Percentiles rank a stretch among this genome's conserved stretches.
Conservation (phyloP, 305 asterid species). For the Andrographis paniculata region DNA sequence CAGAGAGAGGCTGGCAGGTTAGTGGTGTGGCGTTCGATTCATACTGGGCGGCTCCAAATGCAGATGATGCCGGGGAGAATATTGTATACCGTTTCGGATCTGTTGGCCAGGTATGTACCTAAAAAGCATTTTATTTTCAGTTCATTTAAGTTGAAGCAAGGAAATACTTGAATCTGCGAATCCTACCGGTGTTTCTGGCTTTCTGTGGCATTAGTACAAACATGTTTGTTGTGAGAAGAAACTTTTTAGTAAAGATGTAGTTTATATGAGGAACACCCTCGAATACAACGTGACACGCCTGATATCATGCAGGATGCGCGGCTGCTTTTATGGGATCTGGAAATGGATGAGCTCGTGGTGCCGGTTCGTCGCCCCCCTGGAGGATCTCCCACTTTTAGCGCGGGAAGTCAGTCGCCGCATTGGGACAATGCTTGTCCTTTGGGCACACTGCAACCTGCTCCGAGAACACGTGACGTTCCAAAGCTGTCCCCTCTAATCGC, state of each 20-base stretch:
- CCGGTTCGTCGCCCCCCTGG: conserved; percentile 73
- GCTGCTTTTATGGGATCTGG: conserved; percentile 75
- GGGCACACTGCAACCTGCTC: conserved; percentile 65
- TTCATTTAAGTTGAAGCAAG: neutral
- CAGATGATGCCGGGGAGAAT: conserved; percentile 77
- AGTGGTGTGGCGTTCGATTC: conserved; percentile 98
- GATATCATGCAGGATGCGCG: conserved; percentile 54
- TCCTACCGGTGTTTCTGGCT: neutral
- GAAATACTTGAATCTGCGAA: no score
- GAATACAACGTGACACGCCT: neutral
- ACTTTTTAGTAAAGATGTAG: neutral
- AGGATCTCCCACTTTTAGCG: conserved; percentile 68
- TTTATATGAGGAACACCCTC: neutral
- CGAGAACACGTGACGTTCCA: conserved; percentile 76
- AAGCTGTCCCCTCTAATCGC: conserved; percentile 80
- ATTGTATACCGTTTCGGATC: conserved; percentile 94
- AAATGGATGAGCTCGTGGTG: conserved; percentile 76
- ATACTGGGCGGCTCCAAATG: conserved; percentile 81
- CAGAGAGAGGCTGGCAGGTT: conserved; percentile 84
- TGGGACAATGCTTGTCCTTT: conserved; percentile 60
- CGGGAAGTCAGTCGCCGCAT: conserved; percentile 65
- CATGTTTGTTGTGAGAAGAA: neutral
- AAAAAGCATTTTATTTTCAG: conserved; percentile 13
- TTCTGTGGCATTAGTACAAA: neutral
- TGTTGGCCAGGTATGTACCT: conserved; percentile 95